Percentiles rank a stretch among this genome's conserved stretches.
Evolutionary conservation across 176 grass and related monocot genomes (phyloP).

Genomic region (Stipa capillata): DNA sequence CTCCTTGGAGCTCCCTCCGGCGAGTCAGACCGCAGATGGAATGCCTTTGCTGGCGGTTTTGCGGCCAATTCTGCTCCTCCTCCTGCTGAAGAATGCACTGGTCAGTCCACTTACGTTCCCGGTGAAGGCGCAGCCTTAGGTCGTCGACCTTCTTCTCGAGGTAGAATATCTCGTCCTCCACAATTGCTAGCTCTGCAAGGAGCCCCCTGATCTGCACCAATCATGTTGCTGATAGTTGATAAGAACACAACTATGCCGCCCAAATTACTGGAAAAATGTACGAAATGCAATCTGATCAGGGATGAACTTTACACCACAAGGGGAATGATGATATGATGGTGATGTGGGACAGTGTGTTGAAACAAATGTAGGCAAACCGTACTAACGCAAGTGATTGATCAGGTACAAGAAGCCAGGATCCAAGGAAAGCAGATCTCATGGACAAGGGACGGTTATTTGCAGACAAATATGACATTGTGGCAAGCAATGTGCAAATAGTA

Average conservation of each 20-base stretch:
- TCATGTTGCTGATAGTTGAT: background rate
- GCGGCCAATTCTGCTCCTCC: conserved; percentile 7
- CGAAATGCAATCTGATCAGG: background rate
- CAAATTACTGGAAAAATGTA: background rate
- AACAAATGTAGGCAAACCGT: background rate
- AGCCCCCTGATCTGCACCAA: conserved; percentile 45
- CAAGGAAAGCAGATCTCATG: conserved; percentile 9
- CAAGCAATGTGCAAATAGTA: background rate
- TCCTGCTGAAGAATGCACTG: conserved; percentile 36
- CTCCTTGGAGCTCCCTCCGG: conserved; percentile 30
- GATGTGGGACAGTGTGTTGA: background rate
- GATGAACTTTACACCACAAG: background rate
- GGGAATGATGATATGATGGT: background rate
- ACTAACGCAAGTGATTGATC: background rate
- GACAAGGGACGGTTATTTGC: background rate
- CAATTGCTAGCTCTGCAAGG: conserved; percentile 63
- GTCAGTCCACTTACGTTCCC: conserved; percentile 53
- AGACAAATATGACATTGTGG: background rate
- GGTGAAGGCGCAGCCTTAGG: conserved; percentile 39
- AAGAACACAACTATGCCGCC: background rate
- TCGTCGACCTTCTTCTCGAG: conserved; percentile 78
- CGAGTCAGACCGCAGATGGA: conserved; percentile 33
- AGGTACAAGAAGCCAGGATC: conserved; percentile 5
- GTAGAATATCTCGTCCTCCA: conserved; percentile 90
- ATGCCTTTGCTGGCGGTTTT: conserved; percentile 19